Evolutionary conservation across 768 basidiomycete genomes (phyloP), one percentile per base, ranked within the genome.

Genomic region (Pleurotus platypus): DNA sequence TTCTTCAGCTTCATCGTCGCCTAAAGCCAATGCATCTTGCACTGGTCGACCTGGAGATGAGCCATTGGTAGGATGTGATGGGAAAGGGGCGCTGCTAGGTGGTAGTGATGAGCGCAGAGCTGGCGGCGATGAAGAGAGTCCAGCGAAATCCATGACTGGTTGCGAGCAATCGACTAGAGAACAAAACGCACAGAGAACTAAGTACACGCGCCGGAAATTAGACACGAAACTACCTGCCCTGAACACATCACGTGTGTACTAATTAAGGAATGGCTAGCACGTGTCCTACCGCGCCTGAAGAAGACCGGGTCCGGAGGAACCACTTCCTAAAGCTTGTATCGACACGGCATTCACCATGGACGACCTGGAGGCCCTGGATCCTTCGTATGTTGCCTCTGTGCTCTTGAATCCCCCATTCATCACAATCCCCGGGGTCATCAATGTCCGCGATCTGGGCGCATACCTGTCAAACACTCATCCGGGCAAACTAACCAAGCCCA

Each of bases 401-500:
- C 80, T 92, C 39, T 89, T 87, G 0, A 76, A 75, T 22, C 84
- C 82, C 6, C 90, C 90, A 0, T 92, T 92, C 62, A 79, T 90
- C 7, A 65, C 74, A 15, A 77, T 92, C 62, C 68, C 81, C n/a
- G 90, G 90, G 27, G 88, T 92, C 7, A 82, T 81, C 62, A 92
- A 92, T 67, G 76, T 87, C 50, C 79, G 90, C 55, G 87, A 90
- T 70, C 76, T 92, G 8, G 90, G 89, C 35, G 75, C 73, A 46
- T 84, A 87, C 65, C 72, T 81, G 50, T 81, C 83, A 6, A 66
- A 71, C 12, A 69, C 68, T 24, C 62, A 74, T 57, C 75, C 76
- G 18, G 80, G 80, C 60, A 70, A 77, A 53, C 68, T 80, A 59
- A 90, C 83, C 42, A 85, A 78, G 62, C 81, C 86, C 1, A 70